Evolutionary conservation across 345 rosid species (phyloP), one percentile per base, ranked within the genome.

Genomic region (Eucalyptus globulus): DNA sequence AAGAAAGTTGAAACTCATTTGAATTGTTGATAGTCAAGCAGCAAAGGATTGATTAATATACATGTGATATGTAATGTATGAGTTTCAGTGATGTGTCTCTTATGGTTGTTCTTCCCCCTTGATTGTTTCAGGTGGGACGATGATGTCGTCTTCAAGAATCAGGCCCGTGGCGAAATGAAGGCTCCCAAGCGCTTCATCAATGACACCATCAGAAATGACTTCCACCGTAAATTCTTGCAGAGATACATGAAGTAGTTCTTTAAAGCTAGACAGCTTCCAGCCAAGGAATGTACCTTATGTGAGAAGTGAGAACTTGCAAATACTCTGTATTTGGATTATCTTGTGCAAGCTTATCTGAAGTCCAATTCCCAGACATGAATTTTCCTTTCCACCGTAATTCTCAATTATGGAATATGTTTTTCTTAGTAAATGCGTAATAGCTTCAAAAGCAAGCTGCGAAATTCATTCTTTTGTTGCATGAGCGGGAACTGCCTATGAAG

Each of bases 71-170:
- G 24, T 69, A 69, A 54, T 27, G 47, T 37, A 11, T 22, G 76
- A 65, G 47, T 40, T 40, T 40, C 47, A 40, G 29, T 76, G 29
- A 40, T 76, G 80, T 15, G 24, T 76, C 47, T 37, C 27, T 76
- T 37, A 21, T 24, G 47, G 29, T 40, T 76, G 83, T 76, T 76
- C 47, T 76, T 76, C 13, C 85, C 47, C 15, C 47, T 76, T 22
- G 29, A 22, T 14, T 40, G 27, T 87, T 51, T 90, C 92, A 98
- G 99, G 94, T 98, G 99, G 99, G 99, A 98, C 58, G 99, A 98
- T 76, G 99, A 98, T 94, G 99, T 98, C 89, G 99, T 97, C 14
- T 97, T 98, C 94, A 98, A 97, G 96, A 98, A 98, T 91, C 99
- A 98, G 94, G 94, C 99, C 27, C 97, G 99, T 49, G 99, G 99